phyloP scores from a whole-genome alignment of 495 filamentous ascomycete species.

The Tetracladium setigerum region DNA sequence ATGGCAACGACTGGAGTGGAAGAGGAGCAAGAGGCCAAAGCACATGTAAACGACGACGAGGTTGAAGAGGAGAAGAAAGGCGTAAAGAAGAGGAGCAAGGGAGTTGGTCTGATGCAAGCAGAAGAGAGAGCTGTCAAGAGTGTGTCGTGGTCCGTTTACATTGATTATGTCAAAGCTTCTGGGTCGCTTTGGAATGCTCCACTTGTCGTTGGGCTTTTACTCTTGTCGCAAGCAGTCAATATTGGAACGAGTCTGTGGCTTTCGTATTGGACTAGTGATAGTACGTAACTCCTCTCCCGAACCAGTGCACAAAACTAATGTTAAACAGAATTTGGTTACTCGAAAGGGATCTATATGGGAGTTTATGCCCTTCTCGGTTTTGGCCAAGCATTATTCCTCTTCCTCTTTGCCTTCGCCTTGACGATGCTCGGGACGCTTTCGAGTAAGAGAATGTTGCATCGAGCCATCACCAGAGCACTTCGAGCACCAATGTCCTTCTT shows the following conservation, averaged over 20 bases:
- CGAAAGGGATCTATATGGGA: slow-evolving; percentile 70
- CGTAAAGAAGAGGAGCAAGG: slow-evolving; percentile 51
- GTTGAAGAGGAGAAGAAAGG: slow-evolving; percentile 39
- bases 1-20: slow-evolving; percentile 80
- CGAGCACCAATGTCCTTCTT: slow-evolving; percentile 96
- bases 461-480: slow-evolving; percentile 74
- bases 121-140: slow-evolving; percentile 81
- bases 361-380: slow-evolving; percentile 75
- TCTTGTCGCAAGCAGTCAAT: slow-evolving; percentile 70
- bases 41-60: slow-evolving; percentile 36
- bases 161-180: slow-evolving; percentile 70
- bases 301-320: no score
- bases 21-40: slow-evolving; percentile 29
- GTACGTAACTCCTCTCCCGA: neutral
- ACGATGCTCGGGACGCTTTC: slow-evolving; percentile 74
- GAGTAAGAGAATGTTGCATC: slow-evolving; percentile 72
- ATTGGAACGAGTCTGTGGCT: slow-evolving; percentile 88
- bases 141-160: slow-evolving; percentile 78
- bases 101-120: slow-evolving; percentile 72
- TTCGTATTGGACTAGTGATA: slow-evolving; percentile 69
- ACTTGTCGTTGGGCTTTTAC: slow-evolving; percentile 55
- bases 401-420: slow-evolving; percentile 51
- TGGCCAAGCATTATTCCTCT: slow-evolving; percentile 70
- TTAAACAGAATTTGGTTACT: slow-evolving; percentile 58
- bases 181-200: slow-evolving; percentile 66